Conservation (phyloP, 2,329 filamentous ascomycete species). For the Malbranchea cinnamomea region DNA sequence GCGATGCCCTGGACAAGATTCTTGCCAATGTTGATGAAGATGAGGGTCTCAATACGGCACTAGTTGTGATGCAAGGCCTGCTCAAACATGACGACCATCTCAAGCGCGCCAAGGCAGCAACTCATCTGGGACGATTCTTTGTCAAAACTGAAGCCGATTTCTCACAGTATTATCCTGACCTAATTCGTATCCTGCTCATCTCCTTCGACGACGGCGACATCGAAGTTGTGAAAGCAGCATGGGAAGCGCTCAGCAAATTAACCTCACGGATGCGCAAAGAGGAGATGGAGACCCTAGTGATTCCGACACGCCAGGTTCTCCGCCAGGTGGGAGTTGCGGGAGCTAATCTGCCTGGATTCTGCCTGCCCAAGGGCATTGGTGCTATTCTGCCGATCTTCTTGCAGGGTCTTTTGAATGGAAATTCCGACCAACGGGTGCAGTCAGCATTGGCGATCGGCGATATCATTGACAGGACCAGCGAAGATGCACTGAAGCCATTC, state of each 20-base stretch:
- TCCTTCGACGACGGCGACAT: slow-evolving; percentile 79
- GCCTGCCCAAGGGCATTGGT: slow-evolving; percentile 88
- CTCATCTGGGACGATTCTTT: slow-evolving; percentile 79
- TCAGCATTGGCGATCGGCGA: slow-evolving; percentile 89
- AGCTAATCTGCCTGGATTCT: slow-evolving; percentile 71
- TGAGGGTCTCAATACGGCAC: slow-evolving; percentile 86
- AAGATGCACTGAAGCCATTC: slow-evolving; percentile 78
- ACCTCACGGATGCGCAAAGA: slow-evolving; percentile 87
- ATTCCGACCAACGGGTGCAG: slow-evolving; percentile 77
- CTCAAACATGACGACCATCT: slow-evolving; percentile 87
- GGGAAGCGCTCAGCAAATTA: slow-evolving; percentile 72
- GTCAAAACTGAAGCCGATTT: slow-evolving; percentile 67
- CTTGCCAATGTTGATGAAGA: slow-evolving; percentile 88
- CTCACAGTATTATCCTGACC: slow-evolving; percentile 88
- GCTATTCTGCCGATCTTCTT: slow-evolving; percentile 92
- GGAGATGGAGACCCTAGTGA: slow-evolving; percentile 88
- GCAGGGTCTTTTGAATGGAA: slow-evolving; percentile 95
- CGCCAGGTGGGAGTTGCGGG: slow-evolving; percentile 81
- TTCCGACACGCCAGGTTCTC: slow-evolving; percentile 72
- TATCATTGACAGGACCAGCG: slow-evolving; percentile 81
- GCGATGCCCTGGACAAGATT: slow-evolving; percentile 73
- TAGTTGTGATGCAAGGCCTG: slow-evolving; percentile 80
- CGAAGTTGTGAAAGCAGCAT: slow-evolving; percentile 77
- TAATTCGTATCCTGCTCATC: slow-evolving; percentile 77
- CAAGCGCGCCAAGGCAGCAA: slow-evolving; percentile 61